Percentiles rank a stretch among this genome's conserved stretches.
Evolutionary conservation across 805 yeast species (phyloP).

Genomic region (Teunomyces gatunensis): DNA sequence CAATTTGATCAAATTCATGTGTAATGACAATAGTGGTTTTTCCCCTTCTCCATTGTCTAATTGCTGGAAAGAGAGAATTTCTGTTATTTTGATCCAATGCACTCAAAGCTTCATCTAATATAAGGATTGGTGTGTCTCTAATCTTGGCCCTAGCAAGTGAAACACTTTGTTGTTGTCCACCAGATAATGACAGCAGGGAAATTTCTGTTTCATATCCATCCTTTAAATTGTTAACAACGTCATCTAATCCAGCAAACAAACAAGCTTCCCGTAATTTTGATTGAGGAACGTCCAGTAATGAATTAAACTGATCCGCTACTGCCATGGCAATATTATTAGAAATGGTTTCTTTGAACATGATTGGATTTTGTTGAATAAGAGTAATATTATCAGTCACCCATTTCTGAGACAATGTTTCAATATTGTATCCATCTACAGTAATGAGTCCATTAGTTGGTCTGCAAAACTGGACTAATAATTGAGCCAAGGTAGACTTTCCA

Average conservation of each 20-base stretch:
- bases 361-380: slow-evolving; percentile 69
- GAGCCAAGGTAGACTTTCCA: slow-evolving; percentile 84
- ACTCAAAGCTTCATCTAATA: slow-evolving; percentile 83
- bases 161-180: slow-evolving; percentile 87
- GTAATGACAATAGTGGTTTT: slow-evolving; percentile 80
- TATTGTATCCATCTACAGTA: slow-evolving; percentile 50
- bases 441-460: slow-evolving; percentile 52
- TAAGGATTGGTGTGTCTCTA: slow-evolving; percentile 68
- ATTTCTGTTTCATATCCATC: slow-evolving; percentile 55
- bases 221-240: slow-evolving; percentile 47
- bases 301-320: slow-evolving; percentile 16
- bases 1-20: slow-evolving; percentile 67
- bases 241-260: slow-evolving; percentile 50
- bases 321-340: slow-evolving; percentile 64
- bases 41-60: slow-evolving; percentile 59
- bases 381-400: slow-evolving; percentile 67
- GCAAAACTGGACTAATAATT: slow-evolving; percentile 62
- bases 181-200: slow-evolving; percentile 57
- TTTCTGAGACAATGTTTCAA: slow-evolving; percentile 38
- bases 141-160: slow-evolving; percentile 81
- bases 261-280: slow-evolving; percentile 41
- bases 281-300: slow-evolving; percentile 18
- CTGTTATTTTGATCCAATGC: slow-evolving; percentile 66
- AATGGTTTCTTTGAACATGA: slow-evolving; percentile 62
- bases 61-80: slow-evolving; percentile 42